These are phyloP conservation scores for Russula dissimulans DNA, from an alignment of 768 basidiomycete genomes.

Conservation along the genomic window DNA sequence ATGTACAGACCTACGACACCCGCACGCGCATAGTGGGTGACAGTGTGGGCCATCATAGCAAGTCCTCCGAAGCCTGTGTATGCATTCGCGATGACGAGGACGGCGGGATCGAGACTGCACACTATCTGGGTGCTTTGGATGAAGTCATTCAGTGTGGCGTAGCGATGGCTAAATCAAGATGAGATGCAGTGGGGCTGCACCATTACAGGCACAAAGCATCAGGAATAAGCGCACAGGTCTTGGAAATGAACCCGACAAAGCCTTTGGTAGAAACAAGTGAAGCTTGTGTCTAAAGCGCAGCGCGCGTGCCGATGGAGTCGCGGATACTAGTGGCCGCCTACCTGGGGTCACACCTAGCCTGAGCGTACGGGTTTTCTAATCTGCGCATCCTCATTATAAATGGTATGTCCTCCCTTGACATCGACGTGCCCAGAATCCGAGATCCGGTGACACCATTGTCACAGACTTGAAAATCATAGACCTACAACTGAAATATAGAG, in stretches of 20 bases:
- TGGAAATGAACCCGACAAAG: slow-evolving; percentile 18
- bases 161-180: slow-evolving; percentile 71
- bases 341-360: slow-evolving; percentile 56
- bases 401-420: slow-evolving; percentile 37
- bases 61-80: slow-evolving; percentile 75
- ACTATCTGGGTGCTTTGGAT: slow-evolving; percentile 68
- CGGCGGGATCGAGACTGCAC: slow-evolving; percentile 50
- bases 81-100: slow-evolving; percentile 71
- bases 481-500: slow-evolving; percentile 72
- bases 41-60: slow-evolving; percentile 66
- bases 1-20: slow-evolving; percentile 73
- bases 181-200: slow-evolving; percentile 71
- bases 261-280: slow-evolving; percentile 72
- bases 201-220: slow-evolving; percentile 29
- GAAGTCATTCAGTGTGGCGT: slow-evolving; percentile 57
- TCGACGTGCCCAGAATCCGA: not conserved
- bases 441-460: not conserved
- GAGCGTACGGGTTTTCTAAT: no score
- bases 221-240: not conserved
- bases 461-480: slow-evolving; percentile 80
- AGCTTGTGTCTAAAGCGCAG: slow-evolving; percentile 72
- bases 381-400: slow-evolving; percentile 86
- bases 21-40: slow-evolving; percentile 56
- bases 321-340: no score
- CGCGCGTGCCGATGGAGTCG: slow-evolving; percentile 67